These are phyloP conservation scores for Boehmeria nivea DNA, from an alignment of 306 rosid species.

Conservation along the genomic window DNA sequence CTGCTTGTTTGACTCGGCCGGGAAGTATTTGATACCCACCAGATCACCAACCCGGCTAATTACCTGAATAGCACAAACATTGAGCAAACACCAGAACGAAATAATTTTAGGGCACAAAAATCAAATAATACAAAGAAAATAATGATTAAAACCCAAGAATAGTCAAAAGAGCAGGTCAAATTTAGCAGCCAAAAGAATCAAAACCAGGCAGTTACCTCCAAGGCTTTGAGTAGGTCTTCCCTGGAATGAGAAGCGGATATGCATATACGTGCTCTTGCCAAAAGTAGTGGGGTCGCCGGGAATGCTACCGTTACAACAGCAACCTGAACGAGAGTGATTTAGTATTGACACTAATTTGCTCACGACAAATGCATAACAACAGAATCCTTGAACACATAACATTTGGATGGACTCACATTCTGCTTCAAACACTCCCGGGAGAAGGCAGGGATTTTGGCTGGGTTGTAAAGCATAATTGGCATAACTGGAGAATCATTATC, in stretches of 20 bases:
- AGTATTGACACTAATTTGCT: too few species aligned
- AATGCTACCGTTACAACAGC: conserved; percentile 91
- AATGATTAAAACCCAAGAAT: too few species aligned
- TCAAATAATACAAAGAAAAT: background rate
- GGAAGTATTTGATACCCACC: conserved; percentile 90
- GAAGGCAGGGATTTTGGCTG: conserved; percentile 92
- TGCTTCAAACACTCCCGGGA: conserved; percentile 88
- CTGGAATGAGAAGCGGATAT: conserved; percentile 86
- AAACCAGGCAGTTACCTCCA: conserved; percentile 44
- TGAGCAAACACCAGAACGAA: too few species aligned
- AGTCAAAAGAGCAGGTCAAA: background rate
- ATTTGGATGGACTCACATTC: conserved; percentile 49
- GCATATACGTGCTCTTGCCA: conserved; percentile 92
- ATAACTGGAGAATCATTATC: conserved; percentile 83
- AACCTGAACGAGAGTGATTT: conserved; percentile 37
- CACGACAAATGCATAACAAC: too few species aligned
- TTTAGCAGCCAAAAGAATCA: too few species aligned
- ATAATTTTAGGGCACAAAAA: background rate
- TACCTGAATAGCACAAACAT: conserved; percentile 38
- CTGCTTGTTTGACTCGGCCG: conserved; percentile 61
- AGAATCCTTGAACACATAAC: too few species aligned
- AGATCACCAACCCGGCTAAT: conserved; percentile 77
- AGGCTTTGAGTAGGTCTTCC: conserved; percentile 76
- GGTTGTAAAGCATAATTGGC: conserved; percentile 97
- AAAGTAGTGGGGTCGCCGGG: conserved; percentile 83